Percentiles rank a stretch among this genome's conserved stretches.
Conservation (phyloP, 768 basidiomycete genomes). For the Psilocybe tampanensis region DNA sequence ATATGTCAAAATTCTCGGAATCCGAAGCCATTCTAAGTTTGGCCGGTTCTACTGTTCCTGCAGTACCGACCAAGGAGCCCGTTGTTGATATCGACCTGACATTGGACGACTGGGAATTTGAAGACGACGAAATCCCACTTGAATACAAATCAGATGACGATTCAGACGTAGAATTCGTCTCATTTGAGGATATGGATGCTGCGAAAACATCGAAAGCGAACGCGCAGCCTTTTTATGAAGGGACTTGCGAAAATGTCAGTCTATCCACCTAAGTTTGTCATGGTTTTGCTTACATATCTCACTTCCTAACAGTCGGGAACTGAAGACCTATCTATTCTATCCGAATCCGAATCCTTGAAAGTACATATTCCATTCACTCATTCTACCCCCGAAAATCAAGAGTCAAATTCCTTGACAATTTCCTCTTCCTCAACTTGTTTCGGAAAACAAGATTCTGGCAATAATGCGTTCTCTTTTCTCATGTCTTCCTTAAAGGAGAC, state of each 20-base stretch:
- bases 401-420: not conserved
- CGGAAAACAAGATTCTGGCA: not conserved
- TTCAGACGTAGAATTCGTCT: slow-evolving; percentile 1
- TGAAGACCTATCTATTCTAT: not conserved
- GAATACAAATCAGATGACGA: not conserved
- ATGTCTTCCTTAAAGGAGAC: slow-evolving; percentile 88
- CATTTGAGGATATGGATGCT: not conserved
- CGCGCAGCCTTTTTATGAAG: not conserved
- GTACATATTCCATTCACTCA: not conserved
- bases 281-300: too few relatives aligned
- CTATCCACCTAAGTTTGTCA: not conserved
- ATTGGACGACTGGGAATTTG: slow-evolving; percentile 62
- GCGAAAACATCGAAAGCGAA: not conserved
- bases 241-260: not conserved
- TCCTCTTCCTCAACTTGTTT: not conserved
- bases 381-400: not conserved
- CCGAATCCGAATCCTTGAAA: not conserved
- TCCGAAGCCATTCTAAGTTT: not conserved
- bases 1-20: not conserved
- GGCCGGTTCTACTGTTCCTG: not conserved
- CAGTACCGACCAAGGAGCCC: not conserved
- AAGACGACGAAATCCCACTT: slow-evolving; percentile 60
- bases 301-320: not conserved
- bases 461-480: slow-evolving; percentile 72
- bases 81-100: slow-evolving; percentile 31